Evolutionary conservation across 2,329 filamentous ascomycete genomes (phyloP).

Genomic region (Endothia cerciana): DNA sequence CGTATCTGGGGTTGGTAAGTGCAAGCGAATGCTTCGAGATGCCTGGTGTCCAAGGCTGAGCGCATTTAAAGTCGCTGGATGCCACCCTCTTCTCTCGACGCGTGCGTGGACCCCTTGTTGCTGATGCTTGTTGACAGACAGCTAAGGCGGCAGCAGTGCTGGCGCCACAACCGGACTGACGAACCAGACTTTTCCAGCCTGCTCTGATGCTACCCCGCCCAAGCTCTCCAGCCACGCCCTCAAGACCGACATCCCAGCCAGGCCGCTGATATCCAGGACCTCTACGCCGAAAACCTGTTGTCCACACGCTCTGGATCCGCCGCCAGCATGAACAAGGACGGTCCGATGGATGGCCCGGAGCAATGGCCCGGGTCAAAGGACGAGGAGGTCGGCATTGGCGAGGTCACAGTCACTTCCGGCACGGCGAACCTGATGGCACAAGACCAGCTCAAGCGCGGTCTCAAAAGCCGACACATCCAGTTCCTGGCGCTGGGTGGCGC

Average conservation of each 20-base stretch:
- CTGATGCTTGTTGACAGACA: not conserved
- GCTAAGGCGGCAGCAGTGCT: not conserved
- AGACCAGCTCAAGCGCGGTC: slow-evolving; percentile 29
- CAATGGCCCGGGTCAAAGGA: slow-evolving; percentile 21
- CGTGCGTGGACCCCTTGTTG: not conserved
- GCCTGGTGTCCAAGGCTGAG: not conserved
- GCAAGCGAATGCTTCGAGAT: not conserved
- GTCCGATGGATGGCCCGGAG: slow-evolving; percentile 3
- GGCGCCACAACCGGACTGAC: not conserved
- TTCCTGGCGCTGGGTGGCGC: slow-evolving; percentile 30
- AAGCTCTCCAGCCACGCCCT: not conserved
- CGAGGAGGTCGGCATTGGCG: slow-evolving; percentile 19
- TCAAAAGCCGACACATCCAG: slow-evolving; percentile 30
- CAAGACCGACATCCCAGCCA: not conserved
- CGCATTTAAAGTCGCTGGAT: not conserved
- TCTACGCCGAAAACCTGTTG: not conserved
- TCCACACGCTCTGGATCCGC: not conserved
- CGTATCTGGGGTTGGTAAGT: not conserved
- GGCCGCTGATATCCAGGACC: not conserved
- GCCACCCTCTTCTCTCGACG: not conserved
- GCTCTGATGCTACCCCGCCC: too few species aligned
- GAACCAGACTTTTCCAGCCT: not conserved
- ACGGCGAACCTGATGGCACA: slow-evolving; percentile 26
- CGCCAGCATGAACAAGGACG: slow-evolving; percentile 23
- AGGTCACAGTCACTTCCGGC: slow-evolving; percentile 21